Evolutionary conservation across 371 early-diverging fungal genomes (phyloP).

Genomic region (Sporodiniella umbellata): DNA sequence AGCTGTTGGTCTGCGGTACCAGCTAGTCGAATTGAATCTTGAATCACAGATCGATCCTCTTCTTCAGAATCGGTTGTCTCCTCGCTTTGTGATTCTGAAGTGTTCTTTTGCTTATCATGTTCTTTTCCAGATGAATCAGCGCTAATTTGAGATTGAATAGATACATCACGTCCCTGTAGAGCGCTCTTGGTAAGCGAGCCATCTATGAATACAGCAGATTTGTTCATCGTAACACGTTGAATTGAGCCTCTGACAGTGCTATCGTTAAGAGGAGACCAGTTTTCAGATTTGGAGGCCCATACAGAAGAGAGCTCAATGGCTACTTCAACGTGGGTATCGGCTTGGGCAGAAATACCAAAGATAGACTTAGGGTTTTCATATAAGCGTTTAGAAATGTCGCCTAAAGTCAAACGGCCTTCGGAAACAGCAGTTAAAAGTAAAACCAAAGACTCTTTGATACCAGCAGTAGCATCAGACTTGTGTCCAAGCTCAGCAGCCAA

Average conservation of each 20-base stretch:
- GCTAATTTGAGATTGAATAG: conserved; percentile 39
- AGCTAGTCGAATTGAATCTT: conserved; percentile 33
- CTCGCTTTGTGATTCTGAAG: not conserved
- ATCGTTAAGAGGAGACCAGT: conserved; percentile 48
- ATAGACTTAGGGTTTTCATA: conserved; percentile 85
- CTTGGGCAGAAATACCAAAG: conserved; percentile 83
- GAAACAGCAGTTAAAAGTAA: conserved; percentile 81
- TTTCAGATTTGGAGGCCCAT: conserved; percentile 38
- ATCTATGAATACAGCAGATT: conserved; percentile 82
- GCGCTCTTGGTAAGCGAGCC: conserved; percentile 53
- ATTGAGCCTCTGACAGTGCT: conserved; percentile 58
- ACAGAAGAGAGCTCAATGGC: conserved; percentile 61
- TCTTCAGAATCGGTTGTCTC: not conserved
- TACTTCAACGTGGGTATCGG: conserved; percentile 88
- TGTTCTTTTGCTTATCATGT: conserved; percentile 6
- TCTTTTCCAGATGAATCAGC: conserved; percentile 4
- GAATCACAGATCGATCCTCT: too few relatives aligned
- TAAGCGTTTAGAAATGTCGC: conserved; percentile 74
- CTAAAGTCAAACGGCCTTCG: conserved; percentile 73
- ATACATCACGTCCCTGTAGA: conserved; percentile 51
- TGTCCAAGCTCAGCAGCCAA: conserved; percentile 54
- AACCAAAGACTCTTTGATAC: conserved; percentile 78
- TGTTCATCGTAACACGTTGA: conserved; percentile 84
- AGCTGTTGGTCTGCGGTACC: conserved; percentile 36
- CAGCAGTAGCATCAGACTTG: conserved; percentile 41